phyloP scores from a whole-genome alignment of 2,329 filamentous ascomycete species.

The Moelleriella libera region DNA sequence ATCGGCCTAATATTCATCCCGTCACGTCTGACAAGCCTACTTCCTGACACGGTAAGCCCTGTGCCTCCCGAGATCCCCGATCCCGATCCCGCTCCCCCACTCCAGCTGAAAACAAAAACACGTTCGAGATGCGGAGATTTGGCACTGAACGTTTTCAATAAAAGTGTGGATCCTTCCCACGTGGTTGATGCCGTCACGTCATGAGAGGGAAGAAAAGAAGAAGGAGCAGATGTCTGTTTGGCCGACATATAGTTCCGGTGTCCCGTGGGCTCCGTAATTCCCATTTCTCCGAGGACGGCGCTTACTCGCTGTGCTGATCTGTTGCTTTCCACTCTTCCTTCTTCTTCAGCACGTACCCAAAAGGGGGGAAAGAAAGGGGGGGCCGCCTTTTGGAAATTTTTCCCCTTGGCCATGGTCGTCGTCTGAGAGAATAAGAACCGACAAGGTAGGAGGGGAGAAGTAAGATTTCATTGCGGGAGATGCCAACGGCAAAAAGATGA shows the following conservation, averaged over 20 bases:
- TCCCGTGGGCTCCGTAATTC: neutral
- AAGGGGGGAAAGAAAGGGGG: no score
- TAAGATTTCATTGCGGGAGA: neutral
- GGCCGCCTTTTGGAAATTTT: no score
- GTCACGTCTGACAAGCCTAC: no score
- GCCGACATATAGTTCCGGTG: neutral
- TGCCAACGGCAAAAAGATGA: constrained; percentile 1
- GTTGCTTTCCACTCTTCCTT: neutral
- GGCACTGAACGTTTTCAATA: neutral
- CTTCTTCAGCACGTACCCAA: no score
- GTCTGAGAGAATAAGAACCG: no score
- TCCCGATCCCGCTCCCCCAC: constrained; percentile 1
- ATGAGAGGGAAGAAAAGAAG: neutral
- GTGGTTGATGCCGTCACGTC: neutral
- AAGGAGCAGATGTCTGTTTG: neutral
- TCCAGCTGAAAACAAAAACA: neutral
- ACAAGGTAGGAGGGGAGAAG: neutral
- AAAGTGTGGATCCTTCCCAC: constrained; percentile 4
- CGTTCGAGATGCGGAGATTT: constrained; percentile 3
- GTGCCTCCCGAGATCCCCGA: neutral
- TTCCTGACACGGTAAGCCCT: no score
- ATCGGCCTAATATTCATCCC: no score
- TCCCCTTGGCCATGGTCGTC: no score
- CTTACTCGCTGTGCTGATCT: neutral
- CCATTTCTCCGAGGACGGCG: neutral